These are phyloP conservation scores for Phaeodactylum tricornutum DNA, from an alignment of 108 stramenopile species.

Conservation along the genomic window DNA sequence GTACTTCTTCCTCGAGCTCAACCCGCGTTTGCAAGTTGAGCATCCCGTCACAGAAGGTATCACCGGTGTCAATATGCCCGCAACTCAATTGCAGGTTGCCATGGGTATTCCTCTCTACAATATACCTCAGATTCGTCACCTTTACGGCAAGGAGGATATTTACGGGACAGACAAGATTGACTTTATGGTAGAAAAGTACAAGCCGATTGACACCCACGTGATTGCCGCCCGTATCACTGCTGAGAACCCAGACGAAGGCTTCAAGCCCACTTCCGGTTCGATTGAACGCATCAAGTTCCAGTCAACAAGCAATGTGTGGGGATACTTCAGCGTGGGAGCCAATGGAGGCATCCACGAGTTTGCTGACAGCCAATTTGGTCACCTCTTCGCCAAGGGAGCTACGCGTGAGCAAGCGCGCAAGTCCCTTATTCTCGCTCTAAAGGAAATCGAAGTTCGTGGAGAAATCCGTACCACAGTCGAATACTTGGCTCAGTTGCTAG, in stretches of 20 bases:
- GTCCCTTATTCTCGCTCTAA: conserved; percentile 88
- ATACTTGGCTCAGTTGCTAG: conserved; percentile 93
- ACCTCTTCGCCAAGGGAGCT: conserved; percentile 94
- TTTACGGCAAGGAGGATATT: conserved; percentile 76
- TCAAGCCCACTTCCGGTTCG: conserved; percentile 95
- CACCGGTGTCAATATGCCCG: conserved; percentile 84
- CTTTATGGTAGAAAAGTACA: conserved; percentile 86
- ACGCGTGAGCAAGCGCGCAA: conserved; percentile 93
- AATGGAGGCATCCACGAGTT: conserved; percentile 98
- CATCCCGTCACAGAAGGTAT: conserved; percentile 94
- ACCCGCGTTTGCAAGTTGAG: conserved; percentile 98
- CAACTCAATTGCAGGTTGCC: conserved; percentile 93
- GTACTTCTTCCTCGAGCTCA: conserved; percentile 96
- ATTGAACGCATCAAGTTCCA: conserved; percentile 99
- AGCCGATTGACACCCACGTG: conserved; percentile 74
- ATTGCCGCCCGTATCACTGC: conserved; percentile 99
- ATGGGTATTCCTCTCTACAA: conserved; percentile 95
- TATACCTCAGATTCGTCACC: conserved; percentile 81
- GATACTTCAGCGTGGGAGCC: conserved; percentile 95
- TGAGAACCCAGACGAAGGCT: conserved; percentile 98
- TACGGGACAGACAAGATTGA: conserved; percentile 80
- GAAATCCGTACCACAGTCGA: conserved; percentile 98
- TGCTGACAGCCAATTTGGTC: conserved; percentile 98
- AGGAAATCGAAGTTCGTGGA: conserved; percentile 97
- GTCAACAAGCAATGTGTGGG: conserved; percentile 94